phyloP scores from a whole-genome alignment of 2,329 filamentous ascomycete genomes.

The Trichocomaceae sp. region DNA sequence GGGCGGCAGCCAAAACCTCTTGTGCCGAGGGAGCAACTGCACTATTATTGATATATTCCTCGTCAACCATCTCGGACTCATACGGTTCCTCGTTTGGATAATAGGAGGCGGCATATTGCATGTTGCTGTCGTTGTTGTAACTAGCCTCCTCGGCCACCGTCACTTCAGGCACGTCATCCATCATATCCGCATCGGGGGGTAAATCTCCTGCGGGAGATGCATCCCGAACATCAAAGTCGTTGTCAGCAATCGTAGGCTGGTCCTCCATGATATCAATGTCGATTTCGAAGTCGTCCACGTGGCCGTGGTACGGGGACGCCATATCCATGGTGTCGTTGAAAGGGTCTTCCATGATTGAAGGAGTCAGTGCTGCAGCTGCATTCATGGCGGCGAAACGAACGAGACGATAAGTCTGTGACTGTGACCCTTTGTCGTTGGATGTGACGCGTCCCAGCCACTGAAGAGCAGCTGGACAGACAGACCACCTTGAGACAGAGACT shows the following conservation, averaged over 20 bases:
- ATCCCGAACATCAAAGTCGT: constrained; percentile 37
- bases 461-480: not conserved
- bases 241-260: constrained; percentile 53
- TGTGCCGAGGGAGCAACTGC: not conserved
- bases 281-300: constrained; percentile 51
- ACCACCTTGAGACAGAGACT: not conserved
- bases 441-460: constrained; percentile 1
- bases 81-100: constrained; percentile 25
- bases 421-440: too few relatives aligned
- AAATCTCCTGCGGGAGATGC: constrained; percentile 29
- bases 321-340: constrained; percentile 39
- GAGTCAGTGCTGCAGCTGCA: constrained; percentile 23
- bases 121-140: constrained; percentile 21
- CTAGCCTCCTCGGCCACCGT: constrained; percentile 34
- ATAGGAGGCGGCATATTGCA: constrained; percentile 26
- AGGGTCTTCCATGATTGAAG: constrained; percentile 32
- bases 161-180: constrained; percentile 37
- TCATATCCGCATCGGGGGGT: constrained; percentile 41
- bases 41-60: constrained; percentile 25
- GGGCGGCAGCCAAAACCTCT: not conserved
- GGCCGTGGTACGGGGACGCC: constrained; percentile 34
- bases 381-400: constrained; percentile 24
- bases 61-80: constrained; percentile 36
- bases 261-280: constrained; percentile 54
- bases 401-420: not conserved